These are phyloP conservation scores for Medicago lupulina DNA, from an alignment of 306 rosid species.

Conservation along the genomic window DNA sequence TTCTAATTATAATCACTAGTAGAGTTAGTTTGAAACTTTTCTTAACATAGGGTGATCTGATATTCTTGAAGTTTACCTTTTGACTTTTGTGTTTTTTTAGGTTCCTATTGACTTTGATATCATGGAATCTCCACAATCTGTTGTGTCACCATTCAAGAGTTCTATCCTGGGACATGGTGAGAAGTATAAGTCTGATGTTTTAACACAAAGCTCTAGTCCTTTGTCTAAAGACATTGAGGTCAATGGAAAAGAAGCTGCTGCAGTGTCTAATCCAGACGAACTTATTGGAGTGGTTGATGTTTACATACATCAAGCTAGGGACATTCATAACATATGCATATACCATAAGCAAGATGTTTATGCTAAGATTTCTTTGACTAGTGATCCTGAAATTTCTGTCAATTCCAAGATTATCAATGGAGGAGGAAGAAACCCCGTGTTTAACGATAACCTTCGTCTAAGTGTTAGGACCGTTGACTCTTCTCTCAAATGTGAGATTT, in stretches of 20 bases:
- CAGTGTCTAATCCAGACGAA: constrained; percentile 43
- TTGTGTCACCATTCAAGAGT: constrained; percentile 75
- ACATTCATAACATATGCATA: constrained; percentile 93
- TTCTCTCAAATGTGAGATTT: constrained; percentile 85
- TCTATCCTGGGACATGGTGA: constrained; percentile 51
- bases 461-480: constrained; percentile 63
- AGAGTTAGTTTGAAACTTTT: constrained; percentile 16
- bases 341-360: constrained; percentile 99
- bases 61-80: constrained; percentile 26
- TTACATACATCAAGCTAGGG: constrained; percentile 83
- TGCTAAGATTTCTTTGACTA: constrained; percentile 77
- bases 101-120: constrained; percentile 38
- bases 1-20: constrained; percentile 7
- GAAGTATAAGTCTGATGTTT: constrained; percentile 50
- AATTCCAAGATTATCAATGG: constrained; percentile 91
- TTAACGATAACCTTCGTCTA: constrained; percentile 72
- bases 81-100: constrained; percentile 43
- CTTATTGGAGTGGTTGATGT: constrained; percentile 74
- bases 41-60: constrained; percentile 27
- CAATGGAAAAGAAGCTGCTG: constrained; percentile 52
- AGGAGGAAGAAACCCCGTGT: constrained; percentile 93
- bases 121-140: constrained; percentile 98
- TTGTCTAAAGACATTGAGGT: constrained; percentile 58
- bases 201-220: constrained; percentile 24
- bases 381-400: constrained; percentile 64